Conservation (phyloP, 352 stramenopile species). For the Phytophthora ramorum region DNA sequence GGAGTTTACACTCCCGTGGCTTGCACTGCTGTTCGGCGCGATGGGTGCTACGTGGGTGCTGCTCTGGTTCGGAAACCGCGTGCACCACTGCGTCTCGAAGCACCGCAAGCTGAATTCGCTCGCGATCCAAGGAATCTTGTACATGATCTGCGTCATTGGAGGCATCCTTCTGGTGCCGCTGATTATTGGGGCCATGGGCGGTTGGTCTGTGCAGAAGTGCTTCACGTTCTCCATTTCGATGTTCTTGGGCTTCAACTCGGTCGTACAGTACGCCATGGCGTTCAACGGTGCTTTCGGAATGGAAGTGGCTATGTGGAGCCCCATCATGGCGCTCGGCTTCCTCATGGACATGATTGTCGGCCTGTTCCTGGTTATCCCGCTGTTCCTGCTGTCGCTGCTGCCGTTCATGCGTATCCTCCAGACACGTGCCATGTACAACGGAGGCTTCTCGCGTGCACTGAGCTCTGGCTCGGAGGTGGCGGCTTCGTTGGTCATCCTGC, state of each 20-base stretch:
- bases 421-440: slow-evolving; percentile 89
- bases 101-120: slow-evolving; percentile 70
- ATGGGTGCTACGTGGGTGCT: slow-evolving; percentile 59
- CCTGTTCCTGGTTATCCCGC: slow-evolving; percentile 76
- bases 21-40: slow-evolving; percentile 53
- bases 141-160: slow-evolving; percentile 76
- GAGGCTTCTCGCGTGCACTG: slow-evolving; percentile 80
- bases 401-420: slow-evolving; percentile 90
- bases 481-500: slow-evolving; percentile 78
- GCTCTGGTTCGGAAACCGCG: slow-evolving; percentile 62
- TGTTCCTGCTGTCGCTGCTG: slow-evolving; percentile 77
- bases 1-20: slow-evolving; percentile 59
- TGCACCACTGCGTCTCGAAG: slow-evolving; percentile 57
- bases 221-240: slow-evolving; percentile 75
- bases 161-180: slow-evolving; percentile 61
- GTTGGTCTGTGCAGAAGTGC: slow-evolving; percentile 71
- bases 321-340: slow-evolving; percentile 79
- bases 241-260: slow-evolving; percentile 71
- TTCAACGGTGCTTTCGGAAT: slow-evolving; percentile 73
- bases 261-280: slow-evolving; percentile 77
- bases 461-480: slow-evolving; percentile 85
- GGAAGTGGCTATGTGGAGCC: slow-evolving; percentile 70
- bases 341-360: slow-evolving; percentile 89
- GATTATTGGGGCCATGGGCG: slow-evolving; percentile 56
- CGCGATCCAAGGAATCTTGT: slow-evolving; percentile 67